These are phyloP conservation scores for Kazachstania viticola DNA, from an alignment of 805 yeast species.

Conservation along the genomic window DNA sequence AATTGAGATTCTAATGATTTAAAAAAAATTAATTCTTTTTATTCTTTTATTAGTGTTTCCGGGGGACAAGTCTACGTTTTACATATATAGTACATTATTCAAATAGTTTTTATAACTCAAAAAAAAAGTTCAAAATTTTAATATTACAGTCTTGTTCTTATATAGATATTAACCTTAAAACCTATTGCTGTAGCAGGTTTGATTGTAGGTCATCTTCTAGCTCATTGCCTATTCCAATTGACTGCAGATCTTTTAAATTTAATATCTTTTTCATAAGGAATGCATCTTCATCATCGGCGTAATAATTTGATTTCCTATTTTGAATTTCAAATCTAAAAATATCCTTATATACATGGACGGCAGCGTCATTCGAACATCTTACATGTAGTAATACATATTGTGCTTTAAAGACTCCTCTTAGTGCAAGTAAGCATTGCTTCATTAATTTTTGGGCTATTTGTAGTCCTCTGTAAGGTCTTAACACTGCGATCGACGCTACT, in stretches of 20 bases:
- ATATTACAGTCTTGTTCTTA: too few relatives aligned
- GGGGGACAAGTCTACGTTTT: too few relatives aligned
- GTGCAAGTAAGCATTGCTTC: slow-evolving; percentile 67
- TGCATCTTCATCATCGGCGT: slow-evolving; percentile 95
- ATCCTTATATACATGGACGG: slow-evolving; percentile 77
- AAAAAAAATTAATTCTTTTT: neutral
- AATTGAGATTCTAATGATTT: slow-evolving; percentile 67
- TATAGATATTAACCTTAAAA: neutral
- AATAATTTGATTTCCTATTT: slow-evolving; percentile 69
- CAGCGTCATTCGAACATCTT: slow-evolving; percentile 84
- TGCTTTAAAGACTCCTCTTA: slow-evolving; percentile 71
- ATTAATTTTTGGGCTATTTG: slow-evolving; percentile 85
- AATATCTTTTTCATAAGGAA: slow-evolving; percentile 77
- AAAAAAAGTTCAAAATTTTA: too few relatives aligned
- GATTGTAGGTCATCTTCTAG: slow-evolving; percentile 43
- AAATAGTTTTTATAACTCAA: too few relatives aligned
- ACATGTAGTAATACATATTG: slow-evolving; percentile 82
- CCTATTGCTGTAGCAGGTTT: slow-evolving; percentile 35
- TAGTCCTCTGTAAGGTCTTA: slow-evolving; percentile 87
- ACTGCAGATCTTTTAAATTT: slow-evolving; percentile 38
- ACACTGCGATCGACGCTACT: slow-evolving; percentile 84
- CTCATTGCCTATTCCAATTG: slow-evolving; percentile 16
- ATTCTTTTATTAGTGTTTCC: neutral
- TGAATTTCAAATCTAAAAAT: slow-evolving; percentile 71
- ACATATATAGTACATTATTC: too few relatives aligned